phyloP scores from a whole-genome alignment of 2,329 filamentous ascomycete genomes.

The Alternaria hordeiaustralica region DNA sequence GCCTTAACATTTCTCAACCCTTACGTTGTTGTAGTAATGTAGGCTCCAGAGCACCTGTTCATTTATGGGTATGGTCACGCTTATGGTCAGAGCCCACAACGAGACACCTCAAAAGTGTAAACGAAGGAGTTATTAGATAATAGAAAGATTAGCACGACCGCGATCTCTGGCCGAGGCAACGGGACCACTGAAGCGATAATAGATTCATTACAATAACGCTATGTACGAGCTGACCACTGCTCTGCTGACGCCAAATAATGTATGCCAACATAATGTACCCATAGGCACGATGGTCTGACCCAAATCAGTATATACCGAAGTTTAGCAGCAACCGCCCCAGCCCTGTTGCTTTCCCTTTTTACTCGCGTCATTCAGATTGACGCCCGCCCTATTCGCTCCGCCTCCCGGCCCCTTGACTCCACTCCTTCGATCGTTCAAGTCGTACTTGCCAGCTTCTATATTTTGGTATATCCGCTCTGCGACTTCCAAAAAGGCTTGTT shows the following conservation, averaged over 20 bases:
- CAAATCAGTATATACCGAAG: background rate
- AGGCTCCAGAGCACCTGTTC: background rate
- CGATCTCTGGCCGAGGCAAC: background rate
- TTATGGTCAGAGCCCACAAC: background rate
- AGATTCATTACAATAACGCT: constrained; percentile 4
- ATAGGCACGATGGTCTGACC: background rate
- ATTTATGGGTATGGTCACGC: background rate
- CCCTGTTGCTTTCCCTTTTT: constrained; percentile 43
- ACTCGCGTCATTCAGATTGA: constrained; percentile 53
- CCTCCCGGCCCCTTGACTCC: constrained; percentile 79
- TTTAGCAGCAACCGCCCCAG: constrained; percentile 43
- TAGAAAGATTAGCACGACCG: background rate
- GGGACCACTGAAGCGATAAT: background rate
- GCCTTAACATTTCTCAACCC: background rate
- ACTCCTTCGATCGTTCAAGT: constrained; percentile 88
- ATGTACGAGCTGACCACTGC: background rate
- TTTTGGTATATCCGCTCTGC: constrained; percentile 96
- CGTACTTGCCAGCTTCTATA: constrained; percentile 93
- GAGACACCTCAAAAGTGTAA: background rate
- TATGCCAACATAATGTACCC: background rate
- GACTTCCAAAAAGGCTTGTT: constrained; percentile 89
- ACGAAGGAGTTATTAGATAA: background rate
- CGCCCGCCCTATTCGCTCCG: constrained; percentile 49
- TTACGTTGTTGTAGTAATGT: background rate
- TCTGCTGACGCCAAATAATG: background rate